Evolutionary conservation across 2,329 filamentous ascomycete species (phyloP).

Genomic region (Thielaviopsis ethacetica): DNA sequence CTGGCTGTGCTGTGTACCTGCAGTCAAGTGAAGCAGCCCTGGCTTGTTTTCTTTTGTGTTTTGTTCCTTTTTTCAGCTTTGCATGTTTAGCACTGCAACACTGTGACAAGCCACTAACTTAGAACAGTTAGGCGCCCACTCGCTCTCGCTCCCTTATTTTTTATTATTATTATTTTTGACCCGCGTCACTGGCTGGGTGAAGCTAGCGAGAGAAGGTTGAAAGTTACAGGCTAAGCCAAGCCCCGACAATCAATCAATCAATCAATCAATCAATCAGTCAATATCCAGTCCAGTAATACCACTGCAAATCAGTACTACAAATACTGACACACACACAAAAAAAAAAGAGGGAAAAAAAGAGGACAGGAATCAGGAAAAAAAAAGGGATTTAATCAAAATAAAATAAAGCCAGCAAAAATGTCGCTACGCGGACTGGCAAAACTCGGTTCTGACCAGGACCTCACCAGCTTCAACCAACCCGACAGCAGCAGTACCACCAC

Average conservation of each 20-base stretch:
- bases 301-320: neutral
- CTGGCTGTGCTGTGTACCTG: neutral
- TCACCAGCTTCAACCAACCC: neutral
- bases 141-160: neutral
- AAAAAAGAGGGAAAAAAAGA: neutral
- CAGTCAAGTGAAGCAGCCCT: neutral
- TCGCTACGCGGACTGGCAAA: neutral
- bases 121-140: neutral
- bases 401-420: neutral
- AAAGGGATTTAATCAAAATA: neutral
- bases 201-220: no score
- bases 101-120: neutral
- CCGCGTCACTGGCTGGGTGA: no score
- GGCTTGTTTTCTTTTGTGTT: neutral
- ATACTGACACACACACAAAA: neutral
- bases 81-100: constrained; percentile 1
- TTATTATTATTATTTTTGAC: no score
- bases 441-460: neutral
- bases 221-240: neutral
- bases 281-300: neutral
- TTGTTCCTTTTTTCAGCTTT: constrained; percentile 17
- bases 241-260: neutral
- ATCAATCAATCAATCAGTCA: neutral
- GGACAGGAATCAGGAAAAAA: neutral
- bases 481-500: no score